phyloP scores from a whole-genome alignment of 2,329 filamentous ascomycete species.

The Diaporthe caulivora region DNA sequence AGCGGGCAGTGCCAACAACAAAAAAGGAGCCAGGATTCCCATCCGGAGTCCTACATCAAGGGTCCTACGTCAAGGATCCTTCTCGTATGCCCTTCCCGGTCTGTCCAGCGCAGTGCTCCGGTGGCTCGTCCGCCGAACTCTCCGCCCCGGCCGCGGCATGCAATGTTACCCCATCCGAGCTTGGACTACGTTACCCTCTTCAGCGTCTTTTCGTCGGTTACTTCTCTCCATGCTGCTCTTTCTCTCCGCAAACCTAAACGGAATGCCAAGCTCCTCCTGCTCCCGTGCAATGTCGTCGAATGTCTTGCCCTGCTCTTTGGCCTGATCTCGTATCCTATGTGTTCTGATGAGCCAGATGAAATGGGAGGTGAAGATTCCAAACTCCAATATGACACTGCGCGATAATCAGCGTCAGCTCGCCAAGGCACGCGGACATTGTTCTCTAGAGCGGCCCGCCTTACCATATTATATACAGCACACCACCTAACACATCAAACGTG shows the following conservation, averaged over 20 bases:
- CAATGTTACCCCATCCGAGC: neutral
- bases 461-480: constrained; percentile 71
- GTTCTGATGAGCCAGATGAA: constrained; percentile 70
- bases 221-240: constrained; percentile 36
- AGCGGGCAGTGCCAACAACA: neutral
- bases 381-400: constrained; percentile 66
- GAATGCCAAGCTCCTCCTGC: constrained; percentile 47
- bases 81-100: constrained; percentile 8
- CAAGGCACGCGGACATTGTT: neutral
- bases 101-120: constrained; percentile 2
- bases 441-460: constrained; percentile 49
- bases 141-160: neutral
- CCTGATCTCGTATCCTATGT: constrained; percentile 62
- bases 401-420: neutral
- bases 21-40: neutral
- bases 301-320: constrained; percentile 62
- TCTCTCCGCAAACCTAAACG: constrained; percentile 54
- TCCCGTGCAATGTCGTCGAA: constrained; percentile 65
- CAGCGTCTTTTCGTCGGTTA: constrained; percentile 5
- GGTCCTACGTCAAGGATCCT: neutral
- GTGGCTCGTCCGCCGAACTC: constrained; percentile 1
- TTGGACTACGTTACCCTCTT: neutral
- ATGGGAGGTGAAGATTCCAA: constrained; percentile 71
- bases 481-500: constrained; percentile 71
- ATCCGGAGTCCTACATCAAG: neutral